Base-by-base conservation (phyloP, 495 filamentous ascomycete species). In the Baudoinia panamericana region DNA sequence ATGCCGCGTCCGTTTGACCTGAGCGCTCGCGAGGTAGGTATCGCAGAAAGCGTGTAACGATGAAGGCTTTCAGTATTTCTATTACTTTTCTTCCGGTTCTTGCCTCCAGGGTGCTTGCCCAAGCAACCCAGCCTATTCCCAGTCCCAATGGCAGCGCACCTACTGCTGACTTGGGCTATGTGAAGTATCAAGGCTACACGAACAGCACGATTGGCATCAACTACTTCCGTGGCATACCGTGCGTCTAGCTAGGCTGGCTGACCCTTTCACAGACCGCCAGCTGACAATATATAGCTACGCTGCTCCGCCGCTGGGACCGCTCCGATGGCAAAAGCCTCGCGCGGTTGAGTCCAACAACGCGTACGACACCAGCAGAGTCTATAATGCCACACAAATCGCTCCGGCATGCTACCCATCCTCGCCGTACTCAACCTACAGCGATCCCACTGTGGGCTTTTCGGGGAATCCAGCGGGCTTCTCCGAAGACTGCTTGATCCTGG, bases 401-500 rank as follows among this genome's bases (percentile, higher is more conserved):
- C 53, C 50, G 8, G 42, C 45, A 31, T 56, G 53, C 39, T 41
- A 46, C 32, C 35, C 46, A 13, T 49, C 40, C 1, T 27, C 33
- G 39, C 51, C 46, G 8, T 13, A 37, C 19, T 46, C 41, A 16
- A 5, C n/a, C n/a, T 49, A 46, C 36, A 19, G 8, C 13, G 19
- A 31, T 23, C 34, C 24, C 28, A 36, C 16, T 2, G 18, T 21
- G 11, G 24, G 46, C 6, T 43, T 35, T 13, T 15, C 36, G 5
- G n/a, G 22, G n/a, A 38, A 32, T 1, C 33, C 42, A 15, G 16
- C 24, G 2, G 47, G 50, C n/a, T 16, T 13, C 6, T 39, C 35
- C 3, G 48, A 55, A 25, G 41, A 52, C 28, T 52, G 49, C 35
- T 32, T 56, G 20, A 44, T 51, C 21, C 44, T 56, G 5, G 50